Conservation (phyloP, 768 basidiomycete genomes). For the Coprinellus micaceus region DNA sequence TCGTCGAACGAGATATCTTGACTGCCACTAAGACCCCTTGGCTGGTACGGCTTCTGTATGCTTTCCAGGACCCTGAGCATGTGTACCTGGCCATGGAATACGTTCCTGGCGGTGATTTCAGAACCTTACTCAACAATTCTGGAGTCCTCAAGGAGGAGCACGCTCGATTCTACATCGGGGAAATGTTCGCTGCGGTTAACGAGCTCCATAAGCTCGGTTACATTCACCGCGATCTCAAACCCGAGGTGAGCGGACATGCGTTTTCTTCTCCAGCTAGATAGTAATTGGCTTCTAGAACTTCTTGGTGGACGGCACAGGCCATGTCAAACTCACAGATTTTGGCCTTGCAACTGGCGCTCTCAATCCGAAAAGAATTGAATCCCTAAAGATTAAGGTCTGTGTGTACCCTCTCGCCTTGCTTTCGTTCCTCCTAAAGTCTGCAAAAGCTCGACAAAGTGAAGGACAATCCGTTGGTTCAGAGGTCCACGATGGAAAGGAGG, state of each 20-base stretch:
- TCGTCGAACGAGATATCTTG: conserved; percentile 95
- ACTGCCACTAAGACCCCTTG: conserved; percentile 97
- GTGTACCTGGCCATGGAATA: conserved; percentile 99
- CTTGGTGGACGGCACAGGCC: conserved; percentile 90
- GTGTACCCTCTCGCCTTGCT: background rate
- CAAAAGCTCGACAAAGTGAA: conserved; percentile 91
- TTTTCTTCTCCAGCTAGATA: too few species aligned
- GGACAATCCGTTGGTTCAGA: conserved; percentile 83
- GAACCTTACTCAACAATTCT: conserved; percentile 95
- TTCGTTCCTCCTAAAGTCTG: background rate
- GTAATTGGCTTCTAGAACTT: conserved; percentile 92
- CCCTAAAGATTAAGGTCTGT: conserved; percentile 81
- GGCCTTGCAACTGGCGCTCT: conserved; percentile 95
- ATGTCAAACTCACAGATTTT: conserved; percentile 97
- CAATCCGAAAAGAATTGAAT: conserved; percentile 92
- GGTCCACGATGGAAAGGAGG: conserved; percentile 91
- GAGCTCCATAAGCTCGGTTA: conserved; percentile 97
- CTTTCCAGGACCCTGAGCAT: conserved; percentile 88
- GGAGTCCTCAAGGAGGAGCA: conserved; percentile 97
- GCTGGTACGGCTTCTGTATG: conserved; percentile 92
- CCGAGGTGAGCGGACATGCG: conserved; percentile 62
- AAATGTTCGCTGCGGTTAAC: conserved; percentile 94
- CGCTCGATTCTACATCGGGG: conserved; percentile 93
- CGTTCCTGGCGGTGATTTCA: conserved; percentile 97
- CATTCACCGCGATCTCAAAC: conserved; percentile 96